phyloP scores from a whole-genome alignment of 179 eudicot species.

The Nepenthes alata region DNA sequence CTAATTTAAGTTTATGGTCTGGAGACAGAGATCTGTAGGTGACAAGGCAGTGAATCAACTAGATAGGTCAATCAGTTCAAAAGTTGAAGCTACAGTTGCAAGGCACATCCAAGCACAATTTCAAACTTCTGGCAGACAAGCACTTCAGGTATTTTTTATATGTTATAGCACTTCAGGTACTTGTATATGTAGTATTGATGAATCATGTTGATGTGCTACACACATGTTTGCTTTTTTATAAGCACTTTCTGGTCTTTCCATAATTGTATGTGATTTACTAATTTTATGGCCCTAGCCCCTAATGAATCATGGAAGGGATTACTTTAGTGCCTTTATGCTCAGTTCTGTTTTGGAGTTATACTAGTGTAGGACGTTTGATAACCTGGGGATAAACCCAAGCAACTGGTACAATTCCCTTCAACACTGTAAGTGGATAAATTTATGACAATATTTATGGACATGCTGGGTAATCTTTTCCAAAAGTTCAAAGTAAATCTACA shows the following conservation, averaged over 20 bases:
- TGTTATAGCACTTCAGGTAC: not conserved
- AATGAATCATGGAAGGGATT: no score
- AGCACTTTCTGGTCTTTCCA: not conserved
- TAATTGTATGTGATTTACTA: not conserved
- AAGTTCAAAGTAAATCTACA: no score
- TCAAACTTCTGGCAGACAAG: conserved; percentile 89
- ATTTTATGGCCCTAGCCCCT: not conserved
- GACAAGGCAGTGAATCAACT: conserved; percentile 82
- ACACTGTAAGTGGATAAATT: no score
- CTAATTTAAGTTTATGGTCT: not conserved
- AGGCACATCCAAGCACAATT: conserved; percentile 84
- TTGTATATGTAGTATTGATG: not conserved
- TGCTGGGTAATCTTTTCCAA: no score
- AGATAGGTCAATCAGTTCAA: conserved; percentile 65
- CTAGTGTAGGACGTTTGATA: no score
- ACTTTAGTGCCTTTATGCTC: no score
- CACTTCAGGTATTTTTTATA: conserved; percentile 50
- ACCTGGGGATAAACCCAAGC: no score
- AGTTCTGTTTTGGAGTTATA: no score
- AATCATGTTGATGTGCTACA: not conserved
- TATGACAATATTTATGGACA: no score
- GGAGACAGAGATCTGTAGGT: conserved; percentile 69
- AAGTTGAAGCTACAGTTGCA: conserved; percentile 67
- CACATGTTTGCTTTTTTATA: not conserved
- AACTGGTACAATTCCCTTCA: no score